A percentile compares a stretch with the other conserved stretches of the same genome.
These are phyloP conservation scores for Saccharomycopsis sp. DNA, from an alignment of 805 yeast genomes.

Conservation along the genomic window DNA sequence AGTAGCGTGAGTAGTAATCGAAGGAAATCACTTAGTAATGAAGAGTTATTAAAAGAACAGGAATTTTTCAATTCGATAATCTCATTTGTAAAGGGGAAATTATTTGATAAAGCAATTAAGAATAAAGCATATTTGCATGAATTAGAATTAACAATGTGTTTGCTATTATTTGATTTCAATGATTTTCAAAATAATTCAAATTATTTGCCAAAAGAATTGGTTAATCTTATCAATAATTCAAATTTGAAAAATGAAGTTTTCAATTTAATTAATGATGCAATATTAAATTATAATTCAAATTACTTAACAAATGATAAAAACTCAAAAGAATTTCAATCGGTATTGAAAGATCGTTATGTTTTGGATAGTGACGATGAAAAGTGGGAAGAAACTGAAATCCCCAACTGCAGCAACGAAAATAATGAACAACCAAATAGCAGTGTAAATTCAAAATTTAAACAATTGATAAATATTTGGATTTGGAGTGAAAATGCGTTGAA, in stretches of 20 bases:
- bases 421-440: constrained; percentile 18
- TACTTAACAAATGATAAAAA: constrained; percentile 17
- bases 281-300: constrained; percentile 18
- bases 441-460: constrained; percentile 19
- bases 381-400: constrained; percentile 18
- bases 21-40: constrained; percentile 1
- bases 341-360: neutral
- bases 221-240: constrained; percentile 62
- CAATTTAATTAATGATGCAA: constrained; percentile 19
- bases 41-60: constrained; percentile 31
- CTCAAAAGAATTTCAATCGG: neutral
- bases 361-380: constrained; percentile 20
- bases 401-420: too few relatives aligned
- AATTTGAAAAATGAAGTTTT: constrained; percentile 34
- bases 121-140: constrained; percentile 58
- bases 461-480: constrained; percentile 20
- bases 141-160: constrained; percentile 77
- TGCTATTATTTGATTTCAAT: constrained; percentile 39
- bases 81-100: constrained; percentile 51
- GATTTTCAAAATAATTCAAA: constrained; percentile 33
- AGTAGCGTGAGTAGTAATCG: neutral
- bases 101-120: constrained; percentile 54
- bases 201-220: constrained; percentile 58
- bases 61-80: constrained; percentile 48
- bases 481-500: constrained; percentile 19